Evolutionary conservation across 768 basidiomycete species (phyloP), one percentile per base, ranked within the genome.

Genomic region (Lentinus tigrinus): DNA sequence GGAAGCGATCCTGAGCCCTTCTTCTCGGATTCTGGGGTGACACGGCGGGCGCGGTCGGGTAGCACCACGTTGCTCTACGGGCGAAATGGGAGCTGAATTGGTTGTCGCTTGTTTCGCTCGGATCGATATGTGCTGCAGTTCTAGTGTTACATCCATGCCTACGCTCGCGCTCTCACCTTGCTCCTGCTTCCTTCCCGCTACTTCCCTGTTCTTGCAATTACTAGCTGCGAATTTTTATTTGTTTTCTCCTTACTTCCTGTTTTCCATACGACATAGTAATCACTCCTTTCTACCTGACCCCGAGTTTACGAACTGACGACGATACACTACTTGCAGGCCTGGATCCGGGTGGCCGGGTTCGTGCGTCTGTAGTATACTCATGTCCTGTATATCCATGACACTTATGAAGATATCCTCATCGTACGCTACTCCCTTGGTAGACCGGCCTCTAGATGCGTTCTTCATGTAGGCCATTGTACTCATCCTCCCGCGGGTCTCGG

Each of bases 281-380:
- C 39, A 43, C 56, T 46, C 37, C 16, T 54, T 44, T 17, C 21
- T 57, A 40, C 34, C n/a, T n/a, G n/a, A n/a, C 51, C 57, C 13
- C 59, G 54, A 51, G 52, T 55, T 67, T 43, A 69, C 62, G 67
- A 68, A 63, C 64, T 69, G 63, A 69, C 64, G 67, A 65, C 56
- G 67, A 65, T 56, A 34, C 59, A 63, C 56, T 40, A 54, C 31
- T 31, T 28, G 55, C 56, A 62, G 64, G 54, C 54, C 60, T 52
- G 39, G 54, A 51, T 53, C 46, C 52, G 27, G 58, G 28, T 36
- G 38, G 39, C 50, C 56, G 55, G 47, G 58, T 36, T 50, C 37
- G 21, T 43, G 48, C 38, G 40, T 23, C 63, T 63, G 60, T 58
- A 60, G 19, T 11, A 31, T 31, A 7, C 7, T 51, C 57, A 58